A percentile compares a stretch with the other conserved stretches of the same genome.
Conservation (phyloP, 345 rosid genomes). For the Eucalyptus tenuipes region DNA sequence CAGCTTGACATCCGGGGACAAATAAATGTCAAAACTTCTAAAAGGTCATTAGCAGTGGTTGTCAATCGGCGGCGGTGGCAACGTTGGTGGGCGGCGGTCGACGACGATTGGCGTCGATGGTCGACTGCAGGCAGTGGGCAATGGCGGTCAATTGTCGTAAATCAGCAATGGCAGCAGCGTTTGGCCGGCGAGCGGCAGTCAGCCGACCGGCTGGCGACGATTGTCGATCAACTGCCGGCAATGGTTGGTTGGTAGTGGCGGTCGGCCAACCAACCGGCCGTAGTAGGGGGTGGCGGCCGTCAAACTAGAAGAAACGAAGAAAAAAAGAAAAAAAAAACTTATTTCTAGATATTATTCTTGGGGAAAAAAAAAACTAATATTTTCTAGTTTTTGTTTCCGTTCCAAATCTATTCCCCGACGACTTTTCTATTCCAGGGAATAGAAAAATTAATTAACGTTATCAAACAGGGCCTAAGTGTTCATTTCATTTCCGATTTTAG, state of each 20-base stretch:
- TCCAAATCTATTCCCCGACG: accelerated
- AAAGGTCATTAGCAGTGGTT: accelerated
- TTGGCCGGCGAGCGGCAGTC: accelerated
- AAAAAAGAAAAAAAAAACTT: no score
- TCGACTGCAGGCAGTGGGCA: accelerated
- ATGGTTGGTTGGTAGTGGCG: no score
- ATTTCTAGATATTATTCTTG: no score
- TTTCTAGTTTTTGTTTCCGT: no score
- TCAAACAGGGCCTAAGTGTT: no score
- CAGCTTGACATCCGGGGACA: no score
- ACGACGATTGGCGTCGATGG: accelerated
- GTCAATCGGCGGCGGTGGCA: accelerated
- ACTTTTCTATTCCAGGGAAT: accelerated
- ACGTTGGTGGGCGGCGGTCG: accelerated
- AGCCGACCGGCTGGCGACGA: accelerated
- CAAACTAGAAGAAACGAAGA: no score
- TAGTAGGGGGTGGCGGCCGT: accelerated
- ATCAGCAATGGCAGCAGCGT: accelerated
- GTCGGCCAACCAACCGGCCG: accelerated
- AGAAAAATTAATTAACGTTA: no score
- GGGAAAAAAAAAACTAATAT: accelerated
- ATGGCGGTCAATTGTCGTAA: accelerated
- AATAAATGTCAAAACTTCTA: no score
- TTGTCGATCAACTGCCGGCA: accelerated
- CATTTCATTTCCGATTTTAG: no score